Evolutionary conservation across 192 early-diverging fungal species (phyloP), one percentile per base, ranked within the genome.

Genomic region (Podila epicladia): DNA sequence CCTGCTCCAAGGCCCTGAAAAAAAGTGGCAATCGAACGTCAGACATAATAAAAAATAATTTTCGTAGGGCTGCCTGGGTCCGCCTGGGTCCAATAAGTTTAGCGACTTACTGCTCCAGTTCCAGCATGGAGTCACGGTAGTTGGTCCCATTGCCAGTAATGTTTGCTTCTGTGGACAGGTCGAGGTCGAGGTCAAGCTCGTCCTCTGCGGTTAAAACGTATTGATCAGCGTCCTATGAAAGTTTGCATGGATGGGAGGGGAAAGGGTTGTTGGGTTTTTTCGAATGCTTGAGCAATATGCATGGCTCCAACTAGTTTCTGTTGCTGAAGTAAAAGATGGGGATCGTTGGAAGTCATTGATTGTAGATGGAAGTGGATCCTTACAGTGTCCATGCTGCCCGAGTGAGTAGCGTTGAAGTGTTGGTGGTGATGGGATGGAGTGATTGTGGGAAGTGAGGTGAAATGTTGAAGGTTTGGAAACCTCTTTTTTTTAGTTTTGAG

Each of bases 61-160:
- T 45, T 45, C 15, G 2, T 45, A 4, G 15, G 13, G 8, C 1
- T 8, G 1, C 41, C 13, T 17, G 41, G n/a, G n/a, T n/a, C n/a
- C n/a, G n/a, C n/a, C n/a, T n/a, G n/a, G n/a, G 41, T 45, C 4
- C 41, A 45, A 45, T 9, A 45, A 45, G 41, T 9, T 13, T 33
- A 2, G 5, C 51, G 0, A 65, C 74, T 71, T 49, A 80, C 77
- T 64, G 70, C 50, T 80, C 77, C 28, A 80, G 62, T 13, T 73
- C 66, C 2, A 80, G 62, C 71, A 80, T 73, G 5, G 77, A 69
- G 26, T 80, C 64, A 1, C 38, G 62, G 45, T 49, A 24, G 59
- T 26, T 38, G 50, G 57, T 26, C 29, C 31, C 61, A 24, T 48
- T 28, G 15, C 45, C 19, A 5, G 62, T 35, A 32, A 65, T n/a